Conservation (phyloP, 2,329 filamentous ascomycete genomes). For the Pseudogymnoascus sp. region DNA sequence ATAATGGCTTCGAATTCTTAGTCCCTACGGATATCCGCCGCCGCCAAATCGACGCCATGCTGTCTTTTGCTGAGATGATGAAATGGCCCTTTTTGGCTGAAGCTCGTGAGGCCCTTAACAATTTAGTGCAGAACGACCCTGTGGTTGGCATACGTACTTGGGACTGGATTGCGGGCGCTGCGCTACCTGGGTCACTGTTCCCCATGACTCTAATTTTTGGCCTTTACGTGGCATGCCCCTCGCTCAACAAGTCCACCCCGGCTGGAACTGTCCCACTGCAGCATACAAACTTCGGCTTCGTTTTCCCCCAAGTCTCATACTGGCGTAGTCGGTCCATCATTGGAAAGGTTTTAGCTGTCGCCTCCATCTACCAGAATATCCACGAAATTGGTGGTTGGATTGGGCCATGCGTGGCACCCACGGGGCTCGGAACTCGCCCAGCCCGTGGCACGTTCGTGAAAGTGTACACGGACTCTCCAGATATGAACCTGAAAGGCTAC, state of each 20-base stretch:
- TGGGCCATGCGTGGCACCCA: neutral
- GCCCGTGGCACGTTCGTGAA: neutral
- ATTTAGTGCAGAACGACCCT: neutral
- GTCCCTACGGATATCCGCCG: neutral
- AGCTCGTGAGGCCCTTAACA: neutral
- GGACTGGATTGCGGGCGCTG: neutral
- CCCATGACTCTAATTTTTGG: neutral
- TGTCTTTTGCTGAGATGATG: neutral
- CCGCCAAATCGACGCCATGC: neutral
- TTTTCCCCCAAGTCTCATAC: neutral
- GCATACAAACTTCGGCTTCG: neutral
- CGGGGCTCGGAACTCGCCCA: neutral
- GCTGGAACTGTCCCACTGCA: neutral
- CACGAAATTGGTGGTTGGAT: neutral
- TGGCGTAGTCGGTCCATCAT: neutral
- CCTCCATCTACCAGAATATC: neutral
- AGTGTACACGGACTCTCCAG: neutral
- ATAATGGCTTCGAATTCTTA: neutral
- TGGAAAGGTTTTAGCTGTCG: neutral
- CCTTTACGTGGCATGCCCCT: neutral
- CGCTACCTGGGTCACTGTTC: neutral
- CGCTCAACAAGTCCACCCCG: neutral
- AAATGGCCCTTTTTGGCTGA: neutral
- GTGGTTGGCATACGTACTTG: neutral
- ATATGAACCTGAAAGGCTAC: neutral